Conservation (phyloP, 140 eudicot genomes). For the Oenanthe javanica region DNA sequence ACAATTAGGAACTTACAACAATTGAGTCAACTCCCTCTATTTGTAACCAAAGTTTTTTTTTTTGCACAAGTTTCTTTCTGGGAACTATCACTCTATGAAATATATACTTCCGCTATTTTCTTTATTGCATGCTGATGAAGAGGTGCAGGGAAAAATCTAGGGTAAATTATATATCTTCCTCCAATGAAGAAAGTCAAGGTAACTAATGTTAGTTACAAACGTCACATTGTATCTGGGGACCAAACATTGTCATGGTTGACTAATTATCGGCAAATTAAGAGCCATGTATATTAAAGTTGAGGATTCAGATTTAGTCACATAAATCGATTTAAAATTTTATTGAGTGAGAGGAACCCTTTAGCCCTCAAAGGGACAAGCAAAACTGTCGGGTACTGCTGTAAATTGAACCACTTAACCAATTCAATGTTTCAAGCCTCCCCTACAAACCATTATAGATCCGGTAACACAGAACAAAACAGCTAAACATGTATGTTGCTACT, state of each 20-base stretch:
- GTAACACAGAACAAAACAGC: neutral
- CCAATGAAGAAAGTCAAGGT: neutral
- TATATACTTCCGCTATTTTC: neutral
- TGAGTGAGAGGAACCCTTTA: neutral
- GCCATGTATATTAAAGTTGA: neutral
- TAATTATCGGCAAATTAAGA: neutral
- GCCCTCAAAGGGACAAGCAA: neutral
- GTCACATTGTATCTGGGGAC: neutral
- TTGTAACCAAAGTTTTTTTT: neutral
- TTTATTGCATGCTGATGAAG: neutral
- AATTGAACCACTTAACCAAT: neutral
- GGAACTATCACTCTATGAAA: neutral
- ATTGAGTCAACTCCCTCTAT: neutral
- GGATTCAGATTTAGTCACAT: neutral
- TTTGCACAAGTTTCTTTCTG: neutral
- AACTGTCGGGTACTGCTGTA: neutral
- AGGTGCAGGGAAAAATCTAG: neutral
- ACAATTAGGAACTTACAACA: neutral
- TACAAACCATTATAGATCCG: neutral
- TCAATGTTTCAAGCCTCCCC: neutral
- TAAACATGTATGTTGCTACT: conserved; percentile 17
- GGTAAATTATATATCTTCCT: neutral
- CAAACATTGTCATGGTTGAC: too few species aligned
- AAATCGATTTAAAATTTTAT: neutral
- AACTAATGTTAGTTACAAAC: neutral